Percentiles rank a stretch among this genome's conserved stretches.
Conservation (phyloP, 2,329 filamentous ascomycete species). For the Diaporthe australafricana region DNA sequence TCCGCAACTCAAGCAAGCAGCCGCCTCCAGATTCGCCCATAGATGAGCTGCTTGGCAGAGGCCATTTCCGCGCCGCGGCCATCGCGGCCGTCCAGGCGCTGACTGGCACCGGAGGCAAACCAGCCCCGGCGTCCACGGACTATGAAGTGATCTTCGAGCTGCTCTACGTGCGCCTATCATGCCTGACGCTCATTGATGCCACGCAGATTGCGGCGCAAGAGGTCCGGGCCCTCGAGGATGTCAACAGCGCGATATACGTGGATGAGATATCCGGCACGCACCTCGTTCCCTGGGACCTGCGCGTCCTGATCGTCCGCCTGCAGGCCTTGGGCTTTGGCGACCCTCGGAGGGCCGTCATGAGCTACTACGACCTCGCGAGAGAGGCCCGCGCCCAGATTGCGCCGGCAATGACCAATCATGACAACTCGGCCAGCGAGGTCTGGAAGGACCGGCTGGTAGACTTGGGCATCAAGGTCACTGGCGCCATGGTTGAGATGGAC, state of each 20-base stretch:
- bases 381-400: conserved; percentile 76
- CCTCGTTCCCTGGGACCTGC: conserved; percentile 88
- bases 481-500: conserved; percentile 84
- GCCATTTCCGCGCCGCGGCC: conserved; percentile 85
- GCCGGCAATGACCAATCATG: conserved; percentile 56
- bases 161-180: conserved; percentile 84
- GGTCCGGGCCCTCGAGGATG: conserved; percentile 72
- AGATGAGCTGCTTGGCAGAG: conserved; percentile 73
- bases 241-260: conserved; percentile 68
- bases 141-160: conserved; percentile 77
- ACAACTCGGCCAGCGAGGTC: conserved; percentile 66
- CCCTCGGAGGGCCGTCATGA: conserved; percentile 84
- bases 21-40: conserved; percentile 74
- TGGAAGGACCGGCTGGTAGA: conserved; percentile 83
- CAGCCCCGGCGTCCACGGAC: conserved; percentile 63
- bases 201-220: conserved; percentile 76
- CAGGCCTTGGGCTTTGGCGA: conserved; percentile 90
- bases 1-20: conserved; percentile 75
- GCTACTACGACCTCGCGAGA: conserved; percentile 87
- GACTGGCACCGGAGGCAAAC: conserved; percentile 56
- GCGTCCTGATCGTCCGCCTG: conserved; percentile 84
- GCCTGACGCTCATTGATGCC: conserved; percentile 82
- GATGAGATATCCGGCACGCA: conserved; percentile 67
- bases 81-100: conserved; percentile 73
- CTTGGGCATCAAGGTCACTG: conserved; percentile 75